Evolutionary conservation across 2,329 filamentous ascomycete genomes (phyloP).

Genomic region (Penicillium expansum): DNA sequence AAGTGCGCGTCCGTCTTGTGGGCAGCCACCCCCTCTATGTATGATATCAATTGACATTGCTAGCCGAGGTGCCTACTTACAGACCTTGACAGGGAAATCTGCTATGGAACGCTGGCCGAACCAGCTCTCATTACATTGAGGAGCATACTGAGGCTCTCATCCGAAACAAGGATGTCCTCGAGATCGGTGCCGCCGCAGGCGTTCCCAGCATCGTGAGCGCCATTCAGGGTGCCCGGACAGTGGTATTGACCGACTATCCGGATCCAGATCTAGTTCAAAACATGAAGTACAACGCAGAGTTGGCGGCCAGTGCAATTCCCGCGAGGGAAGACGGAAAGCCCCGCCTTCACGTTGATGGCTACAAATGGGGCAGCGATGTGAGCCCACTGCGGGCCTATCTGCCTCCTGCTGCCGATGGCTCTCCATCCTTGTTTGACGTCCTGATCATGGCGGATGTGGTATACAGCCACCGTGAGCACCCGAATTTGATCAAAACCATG

Average conservation of each 20-base stretch:
- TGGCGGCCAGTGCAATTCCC: constrained; percentile 48
- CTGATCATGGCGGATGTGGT: constrained; percentile 84
- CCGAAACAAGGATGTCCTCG: constrained; percentile 69
- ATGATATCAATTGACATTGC: constrained; percentile 29
- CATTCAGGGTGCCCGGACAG: constrained; percentile 64
- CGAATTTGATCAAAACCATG: constrained; percentile 71
- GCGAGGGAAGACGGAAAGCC: constrained; percentile 29
- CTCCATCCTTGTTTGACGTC: constrained; percentile 69
- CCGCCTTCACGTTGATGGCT: constrained; percentile 64
- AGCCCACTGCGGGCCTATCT: constrained; percentile 59
- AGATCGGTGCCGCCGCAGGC: constrained; percentile 85
- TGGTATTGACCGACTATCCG: constrained; percentile 83
- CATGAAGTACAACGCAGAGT: constrained; percentile 70
- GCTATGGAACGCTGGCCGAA: constrained; percentile 85
- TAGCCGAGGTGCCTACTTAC: neutral
- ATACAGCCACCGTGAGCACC: constrained; percentile 87
- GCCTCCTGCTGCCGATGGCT: constrained; percentile 51
- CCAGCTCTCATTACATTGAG: constrained; percentile 76
- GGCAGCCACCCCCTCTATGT: constrained; percentile 85
- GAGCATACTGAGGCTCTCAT: constrained; percentile 60
- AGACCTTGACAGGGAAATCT: constrained; percentile 62
- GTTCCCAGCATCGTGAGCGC: constrained; percentile 77
- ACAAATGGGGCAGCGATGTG: constrained; percentile 75
- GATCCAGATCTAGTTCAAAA: constrained; percentile 80
- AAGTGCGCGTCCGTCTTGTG: constrained; percentile 71